Conservation (phyloP, 139 green algal species). For the Chlamydomonas sp. region DNA sequence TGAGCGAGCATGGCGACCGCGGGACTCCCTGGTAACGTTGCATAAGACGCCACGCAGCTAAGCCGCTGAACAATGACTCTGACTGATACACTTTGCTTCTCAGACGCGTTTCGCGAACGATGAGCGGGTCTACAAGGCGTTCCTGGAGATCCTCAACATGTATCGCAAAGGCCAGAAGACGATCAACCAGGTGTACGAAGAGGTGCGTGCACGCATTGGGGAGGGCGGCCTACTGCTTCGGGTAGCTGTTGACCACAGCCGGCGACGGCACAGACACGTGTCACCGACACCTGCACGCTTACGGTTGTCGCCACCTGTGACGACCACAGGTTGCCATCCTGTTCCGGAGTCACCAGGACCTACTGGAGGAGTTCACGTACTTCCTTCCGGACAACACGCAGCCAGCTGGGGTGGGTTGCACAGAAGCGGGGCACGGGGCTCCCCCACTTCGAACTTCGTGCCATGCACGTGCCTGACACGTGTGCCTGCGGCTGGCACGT, state of each 20-base stretch:
- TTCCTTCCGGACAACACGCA: conserved; percentile 93
- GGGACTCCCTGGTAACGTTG: background rate
- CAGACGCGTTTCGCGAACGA: conserved; percentile 91
- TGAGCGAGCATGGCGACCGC: background rate
- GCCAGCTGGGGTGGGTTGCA: conserved; percentile 14
- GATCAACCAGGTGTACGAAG: conserved; percentile 96
- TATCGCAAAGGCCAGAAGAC: conserved; percentile 98
- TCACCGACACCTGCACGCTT: no score
- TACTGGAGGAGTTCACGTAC: conserved; percentile 98
- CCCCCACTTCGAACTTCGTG: no score
- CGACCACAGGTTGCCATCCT: conserved; percentile 85
- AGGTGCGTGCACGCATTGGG: conserved; percentile 62
- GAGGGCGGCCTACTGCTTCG: no score
- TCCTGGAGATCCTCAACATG: conserved; percentile 99
- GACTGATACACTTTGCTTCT: background rate
- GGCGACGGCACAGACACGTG: no score
- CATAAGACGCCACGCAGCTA: background rate
- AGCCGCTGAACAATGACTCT: background rate
- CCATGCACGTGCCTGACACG: no score
- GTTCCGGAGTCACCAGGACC: conserved; percentile 93
- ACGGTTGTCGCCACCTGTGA: background rate
- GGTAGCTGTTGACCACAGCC: no score
- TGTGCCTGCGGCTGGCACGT: no score
- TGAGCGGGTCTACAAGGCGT: conserved; percentile 99
- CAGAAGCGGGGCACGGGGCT: background rate